Evolutionary conservation across 257 asterid species (phyloP).

Genomic region (Lithospermum erythrorhizon): DNA sequence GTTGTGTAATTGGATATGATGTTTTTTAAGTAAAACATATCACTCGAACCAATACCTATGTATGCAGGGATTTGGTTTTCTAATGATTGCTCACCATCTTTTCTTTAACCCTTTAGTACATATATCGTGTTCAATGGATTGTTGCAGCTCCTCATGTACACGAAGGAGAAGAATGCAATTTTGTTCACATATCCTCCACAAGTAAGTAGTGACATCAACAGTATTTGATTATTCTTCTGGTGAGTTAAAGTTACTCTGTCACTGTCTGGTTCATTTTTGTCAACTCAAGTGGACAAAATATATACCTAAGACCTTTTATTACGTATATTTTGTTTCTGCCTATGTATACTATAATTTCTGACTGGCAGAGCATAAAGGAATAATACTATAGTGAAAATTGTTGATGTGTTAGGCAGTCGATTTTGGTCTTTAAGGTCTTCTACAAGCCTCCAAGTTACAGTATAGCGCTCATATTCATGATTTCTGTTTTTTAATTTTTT

Average conservation of each 20-base stretch:
- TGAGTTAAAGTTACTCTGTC: neutral
- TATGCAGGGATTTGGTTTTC: neutral
- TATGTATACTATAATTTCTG: neutral
- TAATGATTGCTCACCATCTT: constrained; percentile 11
- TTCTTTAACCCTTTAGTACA: constrained; percentile 71
- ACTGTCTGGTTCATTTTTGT: neutral
- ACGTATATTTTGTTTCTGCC: neutral
- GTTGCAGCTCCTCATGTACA: constrained; percentile 49
- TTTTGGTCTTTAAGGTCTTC: neutral
- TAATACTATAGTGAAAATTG: neutral
- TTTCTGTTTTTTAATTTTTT: neutral
- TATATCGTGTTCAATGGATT: constrained; percentile 71
- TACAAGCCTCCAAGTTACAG: neutral
- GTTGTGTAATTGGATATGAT: neutral
- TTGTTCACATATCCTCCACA: constrained; percentile 78
- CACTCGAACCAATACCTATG: neutral
- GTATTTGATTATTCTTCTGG: constrained; percentile 7
- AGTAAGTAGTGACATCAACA: constrained; percentile 38
- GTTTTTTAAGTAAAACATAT: neutral
- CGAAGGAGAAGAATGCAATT: constrained; percentile 84
- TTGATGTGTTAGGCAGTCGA: neutral
- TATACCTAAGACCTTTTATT: neutral
- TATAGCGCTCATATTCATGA: neutral
- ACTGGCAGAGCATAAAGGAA: neutral
- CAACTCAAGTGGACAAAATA: neutral